Conservation (phyloP, 208 protist genomes). For the Leishmania tropica region DNA sequence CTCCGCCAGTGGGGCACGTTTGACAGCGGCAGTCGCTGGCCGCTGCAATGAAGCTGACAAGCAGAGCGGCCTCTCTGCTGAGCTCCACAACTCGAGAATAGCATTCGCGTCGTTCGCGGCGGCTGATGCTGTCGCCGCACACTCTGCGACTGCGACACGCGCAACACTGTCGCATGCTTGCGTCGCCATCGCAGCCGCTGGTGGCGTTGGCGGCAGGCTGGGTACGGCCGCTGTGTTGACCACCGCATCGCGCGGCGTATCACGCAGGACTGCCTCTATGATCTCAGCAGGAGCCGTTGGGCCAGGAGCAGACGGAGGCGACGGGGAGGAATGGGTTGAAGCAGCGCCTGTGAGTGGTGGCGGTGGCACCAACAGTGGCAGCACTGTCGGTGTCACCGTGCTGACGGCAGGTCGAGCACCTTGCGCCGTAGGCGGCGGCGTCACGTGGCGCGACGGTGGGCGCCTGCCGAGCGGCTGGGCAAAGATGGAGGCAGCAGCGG, state of each 20-base stretch:
- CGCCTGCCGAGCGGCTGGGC: background rate
- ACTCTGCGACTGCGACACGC: background rate
- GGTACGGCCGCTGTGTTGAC: background rate
- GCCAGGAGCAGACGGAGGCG: background rate
- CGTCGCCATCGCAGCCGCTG: background rate
- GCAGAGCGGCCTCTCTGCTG: conserved; percentile 42
- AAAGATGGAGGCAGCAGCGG: background rate
- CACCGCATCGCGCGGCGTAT: background rate
- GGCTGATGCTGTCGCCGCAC: background rate
- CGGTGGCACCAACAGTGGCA: background rate
- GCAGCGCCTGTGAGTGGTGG: background rate
- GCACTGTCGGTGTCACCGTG: too few species aligned
- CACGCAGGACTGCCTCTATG: background rate
- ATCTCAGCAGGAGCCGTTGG: conserved; percentile 2
- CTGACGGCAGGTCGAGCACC: background rate
- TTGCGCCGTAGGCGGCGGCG: background rate
- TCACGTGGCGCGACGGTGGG: background rate
- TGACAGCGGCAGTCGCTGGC: background rate
- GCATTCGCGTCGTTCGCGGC: conserved; percentile 1
- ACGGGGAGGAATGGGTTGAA: background rate
- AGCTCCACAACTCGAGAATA: conserved; percentile 46
- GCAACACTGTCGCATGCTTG: background rate
- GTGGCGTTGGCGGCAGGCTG: background rate
- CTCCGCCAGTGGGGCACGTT: background rate
- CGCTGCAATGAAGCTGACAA: conserved; percentile 4